Conservation (phyloP, 73 alveolate species). For the Paramecium sonneborni region DNA sequence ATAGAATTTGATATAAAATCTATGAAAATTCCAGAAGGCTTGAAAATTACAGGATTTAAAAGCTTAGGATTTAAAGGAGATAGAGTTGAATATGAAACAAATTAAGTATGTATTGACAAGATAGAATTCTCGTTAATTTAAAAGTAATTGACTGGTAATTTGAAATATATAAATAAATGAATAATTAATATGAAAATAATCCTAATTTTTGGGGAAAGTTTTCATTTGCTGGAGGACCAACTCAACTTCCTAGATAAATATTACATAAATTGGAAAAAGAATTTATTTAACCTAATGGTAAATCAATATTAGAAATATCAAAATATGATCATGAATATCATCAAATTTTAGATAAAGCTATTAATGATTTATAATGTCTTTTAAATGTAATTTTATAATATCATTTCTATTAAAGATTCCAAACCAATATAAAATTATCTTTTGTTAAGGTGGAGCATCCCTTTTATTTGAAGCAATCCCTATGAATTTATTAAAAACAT, state of each 20-base stretch:
- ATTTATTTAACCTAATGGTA: background rate
- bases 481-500: constrained; percentile 69
- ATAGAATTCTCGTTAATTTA: background rate
- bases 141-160: background rate
- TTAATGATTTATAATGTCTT: background rate
- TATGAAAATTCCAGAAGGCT: constrained; percentile 37
- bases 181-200: background rate
- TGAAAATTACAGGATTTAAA: constrained; percentile 31
- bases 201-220: background rate
- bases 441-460: constrained; percentile 78
- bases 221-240: constrained; percentile 15
- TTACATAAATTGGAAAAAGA: background rate
- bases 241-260: background rate
- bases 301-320: background rate
- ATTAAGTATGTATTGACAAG: background rate
- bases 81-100: constrained; percentile 49
- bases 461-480: constrained; percentile 77
- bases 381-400: constrained; percentile 45
- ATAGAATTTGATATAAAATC: constrained; percentile 50
- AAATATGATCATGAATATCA: background rate
- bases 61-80: constrained; percentile 11
- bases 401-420: constrained; percentile 70
- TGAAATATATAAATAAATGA: background rate
- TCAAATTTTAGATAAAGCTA: background rate
- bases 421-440: constrained; percentile 58